phyloP scores from a whole-genome alignment of 352 stramenopile genomes.

The Phytophthora macrochlamydospora region DNA sequence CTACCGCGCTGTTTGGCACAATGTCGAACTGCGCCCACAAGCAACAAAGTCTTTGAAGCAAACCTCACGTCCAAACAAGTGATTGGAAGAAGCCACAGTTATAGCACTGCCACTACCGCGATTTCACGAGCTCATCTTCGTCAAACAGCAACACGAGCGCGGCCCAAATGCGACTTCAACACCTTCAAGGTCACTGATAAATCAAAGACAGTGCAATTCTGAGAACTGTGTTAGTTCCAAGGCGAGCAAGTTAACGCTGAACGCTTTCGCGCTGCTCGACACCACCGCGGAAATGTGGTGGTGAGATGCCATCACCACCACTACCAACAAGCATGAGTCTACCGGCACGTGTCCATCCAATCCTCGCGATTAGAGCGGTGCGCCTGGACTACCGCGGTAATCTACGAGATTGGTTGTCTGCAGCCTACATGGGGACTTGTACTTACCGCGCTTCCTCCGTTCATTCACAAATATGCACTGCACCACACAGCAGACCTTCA shows the following conservation, averaged over 20 bases:
- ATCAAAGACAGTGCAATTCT: too few relatives aligned
- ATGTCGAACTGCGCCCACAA: background rate
- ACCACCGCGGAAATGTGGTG: too few relatives aligned
- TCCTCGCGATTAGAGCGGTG: background rate
- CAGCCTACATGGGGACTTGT: background rate
- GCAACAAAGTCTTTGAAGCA: background rate
- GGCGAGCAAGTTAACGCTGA: too few relatives aligned
- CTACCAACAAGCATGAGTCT: too few relatives aligned
- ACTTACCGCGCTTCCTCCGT: background rate
- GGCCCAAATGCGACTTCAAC: background rate
- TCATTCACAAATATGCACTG: background rate
- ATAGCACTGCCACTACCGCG: background rate
- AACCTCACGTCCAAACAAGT: background rate
- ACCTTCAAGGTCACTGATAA: background rate
- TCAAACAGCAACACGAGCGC: background rate
- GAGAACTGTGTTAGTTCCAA: too few relatives aligned
- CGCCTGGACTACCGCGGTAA: background rate
- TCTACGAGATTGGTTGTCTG: background rate
- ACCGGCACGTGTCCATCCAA: background rate
- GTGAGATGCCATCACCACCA: too few relatives aligned
- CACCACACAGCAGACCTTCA: background rate
- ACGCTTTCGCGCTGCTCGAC: too few relatives aligned
- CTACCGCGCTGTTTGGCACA: background rate
- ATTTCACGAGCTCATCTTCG: background rate
- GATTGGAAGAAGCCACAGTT: background rate